Conservation (phyloP, 352 stramenopile genomes). For the Pythium aquatile region DNA sequence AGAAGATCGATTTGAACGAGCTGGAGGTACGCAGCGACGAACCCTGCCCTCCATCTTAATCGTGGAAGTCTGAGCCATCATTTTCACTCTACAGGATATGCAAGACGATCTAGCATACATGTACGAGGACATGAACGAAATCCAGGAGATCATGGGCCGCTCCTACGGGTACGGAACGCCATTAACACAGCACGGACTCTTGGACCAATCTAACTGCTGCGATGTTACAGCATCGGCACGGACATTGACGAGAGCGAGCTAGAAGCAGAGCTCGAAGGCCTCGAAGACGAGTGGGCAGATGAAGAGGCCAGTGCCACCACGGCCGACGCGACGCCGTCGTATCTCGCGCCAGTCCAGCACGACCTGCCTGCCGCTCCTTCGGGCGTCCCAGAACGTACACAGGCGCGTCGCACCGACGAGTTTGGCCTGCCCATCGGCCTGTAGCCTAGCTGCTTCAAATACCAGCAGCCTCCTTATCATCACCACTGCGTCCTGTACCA, state of each 20-base stretch:
- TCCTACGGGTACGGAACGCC: slow-evolving; percentile 85
- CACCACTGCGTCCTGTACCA: background rate
- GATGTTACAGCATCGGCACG: slow-evolving; percentile 74
- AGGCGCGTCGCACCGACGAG: slow-evolving; percentile 52
- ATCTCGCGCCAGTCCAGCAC: slow-evolving; percentile 51
- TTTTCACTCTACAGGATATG: slow-evolving; percentile 64
- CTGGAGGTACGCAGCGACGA: slow-evolving; percentile 75
- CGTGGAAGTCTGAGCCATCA: background rate
- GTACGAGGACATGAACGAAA: slow-evolving; percentile 98
- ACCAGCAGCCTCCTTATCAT: background rate
- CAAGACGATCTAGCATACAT: slow-evolving; percentile 97
- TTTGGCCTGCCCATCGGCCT: slow-evolving; percentile 65
- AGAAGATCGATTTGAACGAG: slow-evolving; percentile 96
- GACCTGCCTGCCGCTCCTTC: slow-evolving; percentile 61
- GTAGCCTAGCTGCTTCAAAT: slow-evolving; percentile 8
- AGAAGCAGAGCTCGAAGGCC: slow-evolving; percentile 92
- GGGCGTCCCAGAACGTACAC: slow-evolving; percentile 33
- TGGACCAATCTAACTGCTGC: background rate
- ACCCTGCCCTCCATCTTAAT: background rate
- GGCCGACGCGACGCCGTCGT: slow-evolving; percentile 57
- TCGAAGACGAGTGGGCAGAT: slow-evolving; percentile 93
- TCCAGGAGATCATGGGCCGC: slow-evolving; percentile 95
- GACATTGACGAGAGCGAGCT: slow-evolving; percentile 95
- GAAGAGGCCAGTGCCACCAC: slow-evolving; percentile 54
- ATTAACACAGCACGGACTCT: background rate